Conservation (phyloP, 257 asterid species). For the Petrea volubilis region DNA sequence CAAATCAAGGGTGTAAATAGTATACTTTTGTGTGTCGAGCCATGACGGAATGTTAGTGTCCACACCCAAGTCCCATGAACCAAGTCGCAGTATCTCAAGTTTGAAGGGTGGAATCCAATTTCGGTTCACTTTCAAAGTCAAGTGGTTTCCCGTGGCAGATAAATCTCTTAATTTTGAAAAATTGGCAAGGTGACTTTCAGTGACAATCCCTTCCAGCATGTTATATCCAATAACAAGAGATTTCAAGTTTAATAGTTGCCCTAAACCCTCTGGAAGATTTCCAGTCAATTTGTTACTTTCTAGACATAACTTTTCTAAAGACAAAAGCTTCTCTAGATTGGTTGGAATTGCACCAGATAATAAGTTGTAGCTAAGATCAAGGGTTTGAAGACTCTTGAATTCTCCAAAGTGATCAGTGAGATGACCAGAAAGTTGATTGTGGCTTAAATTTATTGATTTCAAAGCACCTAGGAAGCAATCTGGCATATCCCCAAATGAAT, state of each 20-base stretch:
- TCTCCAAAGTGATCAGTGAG: slow-evolving; percentile 13
- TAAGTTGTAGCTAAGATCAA: neutral
- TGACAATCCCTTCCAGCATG: slow-evolving; percentile 26
- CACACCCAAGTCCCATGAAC: neutral
- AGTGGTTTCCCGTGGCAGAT: neutral
- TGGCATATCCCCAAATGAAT: neutral
- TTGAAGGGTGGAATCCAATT: neutral
- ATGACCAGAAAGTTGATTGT: slow-evolving; percentile 21
- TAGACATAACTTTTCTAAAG: neutral
- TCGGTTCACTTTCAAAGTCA: slow-evolving; percentile 9
- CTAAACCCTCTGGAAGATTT: slow-evolving; percentile 32
- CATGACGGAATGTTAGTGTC: neutral
- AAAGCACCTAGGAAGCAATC: neutral
- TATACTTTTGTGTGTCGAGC: neutral
- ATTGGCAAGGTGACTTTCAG: slow-evolving; percentile 24
- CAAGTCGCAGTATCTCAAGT: neutral
- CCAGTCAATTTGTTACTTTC: slow-evolving; percentile 27
- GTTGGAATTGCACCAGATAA: slow-evolving; percentile 24
- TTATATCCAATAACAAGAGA: neutral
- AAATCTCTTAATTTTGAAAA: slow-evolving; percentile 10
- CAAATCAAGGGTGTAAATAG: slow-evolving; percentile 6
- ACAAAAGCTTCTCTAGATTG: slow-evolving; percentile 4
- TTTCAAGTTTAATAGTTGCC: slow-evolving; percentile 7
- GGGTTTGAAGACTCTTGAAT: neutral
- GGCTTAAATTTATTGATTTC: neutral